These are phyloP conservation scores for Loxodes magnus DNA, from an alignment of 73 alveolate species.

Conservation along the genomic window DNA sequence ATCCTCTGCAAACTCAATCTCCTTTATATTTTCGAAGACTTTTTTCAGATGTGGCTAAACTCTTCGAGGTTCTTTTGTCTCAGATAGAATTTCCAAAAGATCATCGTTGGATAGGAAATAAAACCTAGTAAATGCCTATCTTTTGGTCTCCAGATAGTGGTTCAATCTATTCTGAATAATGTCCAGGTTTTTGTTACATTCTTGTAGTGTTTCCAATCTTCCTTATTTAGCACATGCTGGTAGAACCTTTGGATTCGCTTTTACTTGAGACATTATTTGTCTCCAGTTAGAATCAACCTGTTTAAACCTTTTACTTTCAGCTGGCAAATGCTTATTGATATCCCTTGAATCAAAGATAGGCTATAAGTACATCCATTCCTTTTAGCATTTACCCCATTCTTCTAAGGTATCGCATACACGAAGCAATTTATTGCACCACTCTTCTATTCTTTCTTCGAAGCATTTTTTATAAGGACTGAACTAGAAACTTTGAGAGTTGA, in stretches of 20 bases:
- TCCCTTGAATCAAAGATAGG: slow-evolving; percentile 99
- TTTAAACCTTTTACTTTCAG: slow-evolving; percentile 97
- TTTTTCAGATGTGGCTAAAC: slow-evolving; percentile 57
- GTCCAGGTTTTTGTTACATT: slow-evolving; percentile 95
- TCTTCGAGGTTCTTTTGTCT: slow-evolving; percentile 49
- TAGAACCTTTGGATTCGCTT: slow-evolving; percentile 77
- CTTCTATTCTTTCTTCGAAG: slow-evolving; percentile 96
- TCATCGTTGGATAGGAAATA: slow-evolving; percentile 95
- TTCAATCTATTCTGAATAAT: slow-evolving; percentile 90
- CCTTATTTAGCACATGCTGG: slow-evolving; percentile 90
- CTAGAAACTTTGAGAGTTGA: slow-evolving; percentile 96
- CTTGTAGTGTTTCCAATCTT: slow-evolving; percentile 95
- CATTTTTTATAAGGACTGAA: slow-evolving; percentile 98
- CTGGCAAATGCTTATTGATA: slow-evolving; percentile 99
- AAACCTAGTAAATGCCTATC: slow-evolving; percentile 95
- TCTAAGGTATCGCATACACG: slow-evolving; percentile 96
- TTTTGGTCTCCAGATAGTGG: slow-evolving; percentile 96
- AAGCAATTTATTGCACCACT: slow-evolving; percentile 95
- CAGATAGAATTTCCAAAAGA: slow-evolving; percentile 88
- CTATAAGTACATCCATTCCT: slow-evolving; percentile 98
- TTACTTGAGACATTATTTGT: slow-evolving; percentile 88
- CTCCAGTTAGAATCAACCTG: slow-evolving; percentile 99
- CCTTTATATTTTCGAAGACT: slow-evolving; percentile 89
- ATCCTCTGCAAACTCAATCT: slow-evolving; percentile 69
- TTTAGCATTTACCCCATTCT: slow-evolving; percentile 98